Base-by-base conservation (phyloP, 2,329 filamentous ascomycete species). In the Colletotrichum phormii region DNA sequence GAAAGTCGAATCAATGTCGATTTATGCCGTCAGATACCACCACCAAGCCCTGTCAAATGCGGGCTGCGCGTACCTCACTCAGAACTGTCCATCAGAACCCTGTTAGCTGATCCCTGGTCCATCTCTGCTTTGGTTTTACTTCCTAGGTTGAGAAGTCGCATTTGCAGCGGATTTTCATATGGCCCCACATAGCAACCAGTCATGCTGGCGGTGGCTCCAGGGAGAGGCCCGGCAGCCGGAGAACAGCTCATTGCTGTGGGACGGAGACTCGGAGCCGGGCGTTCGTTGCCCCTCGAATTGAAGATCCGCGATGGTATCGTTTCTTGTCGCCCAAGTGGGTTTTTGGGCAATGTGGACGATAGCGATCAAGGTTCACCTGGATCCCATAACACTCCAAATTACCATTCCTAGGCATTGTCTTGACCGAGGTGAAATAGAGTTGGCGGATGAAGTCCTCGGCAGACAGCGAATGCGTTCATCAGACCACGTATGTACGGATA, bases 141-240 rank as follows among this genome's bases (percentile, higher is more conserved):
- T 60, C 60, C 70, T 49, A 55, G 70, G 60, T 64, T 59, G 42
- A 33, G 29, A 58, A 65, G 71, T 73, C 31, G 42, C 70, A 69
- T 69, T 64, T 55, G 70, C 42, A 61, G 70, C 65, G 60, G 71
- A 65, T 62, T 73, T 71, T 61, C 55, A 62, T 73, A 26, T 59
- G 60, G 66, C 54, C 71, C 71, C 67, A 73, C 60, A 8, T 33
- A 26, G 55, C 24, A 13, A 33, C 49, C 71, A 71, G 71, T 71
- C 71, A 73, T 57, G 60, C 55, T 71, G 71, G 71, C 55, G 29
- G 60, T 65, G 49, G 26, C 61, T 73, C 49, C 71, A 65, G 61
- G 71, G 66, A 65, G 49, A 65, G 49, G 71, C 71, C 71, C 67
- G 35, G 71, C 54, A 64, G 71, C 46, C 55, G 67, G 67, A 61